These are phyloP conservation scores for Penicillium pulvis DNA, from an alignment of 495 filamentous ascomycete species.

Conservation along the genomic window DNA sequence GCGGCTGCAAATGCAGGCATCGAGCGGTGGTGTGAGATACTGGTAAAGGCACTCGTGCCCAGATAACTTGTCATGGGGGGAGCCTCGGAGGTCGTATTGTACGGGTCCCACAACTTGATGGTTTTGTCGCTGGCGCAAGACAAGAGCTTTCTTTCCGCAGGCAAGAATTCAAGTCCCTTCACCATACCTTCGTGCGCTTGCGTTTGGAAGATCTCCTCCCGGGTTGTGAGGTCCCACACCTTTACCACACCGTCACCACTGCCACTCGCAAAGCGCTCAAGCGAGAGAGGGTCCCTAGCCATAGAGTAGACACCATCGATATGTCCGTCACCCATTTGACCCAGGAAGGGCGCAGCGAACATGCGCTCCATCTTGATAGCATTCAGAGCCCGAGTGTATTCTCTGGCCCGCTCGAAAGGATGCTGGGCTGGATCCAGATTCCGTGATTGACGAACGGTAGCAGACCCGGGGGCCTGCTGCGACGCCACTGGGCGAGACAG, in stretches of 20 bases:
- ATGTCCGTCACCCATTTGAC: slow-evolving; percentile 84
- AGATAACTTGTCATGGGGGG: slow-evolving; percentile 79
- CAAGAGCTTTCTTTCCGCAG: slow-evolving; percentile 78
- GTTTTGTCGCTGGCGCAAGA: slow-evolving; percentile 85
- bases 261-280: slow-evolving; percentile 74
- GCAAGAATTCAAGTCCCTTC: slow-evolving; percentile 82
- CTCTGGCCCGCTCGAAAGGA: slow-evolving; percentile 91
- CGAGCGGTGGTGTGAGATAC: slow-evolving; percentile 76
- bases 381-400: slow-evolving; percentile 88
- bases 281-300: slow-evolving; percentile 67
- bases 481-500: slow-evolving; percentile 76
- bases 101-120: slow-evolving; percentile 90
- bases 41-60: slow-evolving; percentile 79
- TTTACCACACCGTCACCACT: slow-evolving; percentile 89
- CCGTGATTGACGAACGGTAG: slow-evolving; percentile 70
- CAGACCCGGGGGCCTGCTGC: slow-evolving; percentile 76
- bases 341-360: slow-evolving; percentile 92
- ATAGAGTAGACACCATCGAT: slow-evolving; percentile 87
- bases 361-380: slow-evolving; percentile 93
- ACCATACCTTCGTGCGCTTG: slow-evolving; percentile 87
- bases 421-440: slow-evolving; percentile 93
- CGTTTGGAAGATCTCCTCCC: slow-evolving; percentile 78
- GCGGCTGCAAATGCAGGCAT: slow-evolving; percentile 75
- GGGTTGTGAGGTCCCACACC: slow-evolving; percentile 84
- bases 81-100: slow-evolving; percentile 63